A percentile compares a stretch with the other conserved stretches of the same genome.
These are phyloP conservation scores for Candida argentea DNA, from an alignment of 805 yeast species.

Conservation along the genomic window DNA sequence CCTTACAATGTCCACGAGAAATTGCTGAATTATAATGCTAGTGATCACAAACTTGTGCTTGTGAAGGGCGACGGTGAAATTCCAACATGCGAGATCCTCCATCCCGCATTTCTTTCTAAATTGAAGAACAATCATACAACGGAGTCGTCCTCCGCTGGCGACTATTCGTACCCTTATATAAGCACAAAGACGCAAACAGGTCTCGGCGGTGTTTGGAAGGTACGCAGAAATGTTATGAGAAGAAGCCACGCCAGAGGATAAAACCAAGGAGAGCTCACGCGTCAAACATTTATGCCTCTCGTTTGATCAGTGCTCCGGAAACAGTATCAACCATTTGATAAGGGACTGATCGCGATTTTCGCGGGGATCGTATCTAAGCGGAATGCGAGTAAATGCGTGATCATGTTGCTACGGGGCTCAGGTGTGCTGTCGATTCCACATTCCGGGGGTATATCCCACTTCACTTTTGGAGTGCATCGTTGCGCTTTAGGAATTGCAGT, in stretches of 20 bases:
- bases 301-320: no score
- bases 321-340: no score
- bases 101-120: slow-evolving; percentile 14
- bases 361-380: no score
- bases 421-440: no score
- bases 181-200: slow-evolving; percentile 23
- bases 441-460: no score
- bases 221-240: slow-evolving; percentile 45
- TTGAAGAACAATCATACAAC: slow-evolving; percentile 5
- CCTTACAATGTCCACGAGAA: slow-evolving; percentile 25
- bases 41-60: slow-evolving; percentile 29
- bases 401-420: slow-evolving; percentile 83
- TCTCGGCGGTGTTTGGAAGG: slow-evolving; percentile 49
- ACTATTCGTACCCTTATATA: slow-evolving; percentile 9
- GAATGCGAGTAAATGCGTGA: slow-evolving; percentile 78
- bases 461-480: no score
- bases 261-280: no score
- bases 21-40: slow-evolving; percentile 2
- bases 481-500: no score
- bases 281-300: no score
- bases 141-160: slow-evolving; percentile 2
- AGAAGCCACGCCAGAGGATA: slow-evolving; percentile 7
- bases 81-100: slow-evolving; percentile 46
- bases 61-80: slow-evolving; percentile 57
- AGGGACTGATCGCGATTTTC: no score